Base-by-base conservation (phyloP, 169 alveolate species). In the Cryptosporidium muris region DNA sequence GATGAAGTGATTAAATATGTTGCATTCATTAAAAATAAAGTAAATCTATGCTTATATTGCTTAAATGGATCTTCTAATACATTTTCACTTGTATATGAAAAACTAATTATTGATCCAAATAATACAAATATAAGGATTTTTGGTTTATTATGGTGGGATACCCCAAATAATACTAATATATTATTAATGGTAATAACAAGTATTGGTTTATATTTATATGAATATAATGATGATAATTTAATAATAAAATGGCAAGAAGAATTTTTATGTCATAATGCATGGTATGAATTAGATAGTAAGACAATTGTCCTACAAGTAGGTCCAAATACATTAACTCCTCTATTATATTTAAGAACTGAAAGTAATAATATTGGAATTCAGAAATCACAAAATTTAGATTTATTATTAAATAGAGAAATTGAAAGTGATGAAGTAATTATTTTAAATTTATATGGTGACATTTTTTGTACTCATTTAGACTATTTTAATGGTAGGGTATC, bases 221-320 rank as follows among this genome's bases (percentile, higher is more conserved):
- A 43, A 43, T 43, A 58, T n/a, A 38, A 54, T 8, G 68, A 74
- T 2, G 11, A 54, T 3, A 51, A 40, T 1, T 58, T 74, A 43
- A 40, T 34, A 8, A 43, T 64, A 45, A 47, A 38, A 1, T 74
- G 85, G 85, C 65, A 74, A 58, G 43, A 58, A 38, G 3, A 12
- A n/a, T 60, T 38, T 5, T 16, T 58, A 2, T 58, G 47, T 60
- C 16, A 40, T 2, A 16, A 47, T 47, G 8, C 60, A 16, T 74
- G 85, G 85, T 74, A 56, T 34, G 60, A 58, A 58, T 58, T 74
- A 54, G 85, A 74, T 36, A 58, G 54, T 43, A 66, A 74, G 68
- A 58, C 63, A 1, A 6, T 74, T 9, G 54, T 74, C 16, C 37
- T 74, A 4, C 85, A 74, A 42, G 51, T 60, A 6, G 54, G 49